These are phyloP conservation scores for Hericium coralloides DNA, from an alignment of 768 basidiomycete genomes.

Conservation along the genomic window DNA sequence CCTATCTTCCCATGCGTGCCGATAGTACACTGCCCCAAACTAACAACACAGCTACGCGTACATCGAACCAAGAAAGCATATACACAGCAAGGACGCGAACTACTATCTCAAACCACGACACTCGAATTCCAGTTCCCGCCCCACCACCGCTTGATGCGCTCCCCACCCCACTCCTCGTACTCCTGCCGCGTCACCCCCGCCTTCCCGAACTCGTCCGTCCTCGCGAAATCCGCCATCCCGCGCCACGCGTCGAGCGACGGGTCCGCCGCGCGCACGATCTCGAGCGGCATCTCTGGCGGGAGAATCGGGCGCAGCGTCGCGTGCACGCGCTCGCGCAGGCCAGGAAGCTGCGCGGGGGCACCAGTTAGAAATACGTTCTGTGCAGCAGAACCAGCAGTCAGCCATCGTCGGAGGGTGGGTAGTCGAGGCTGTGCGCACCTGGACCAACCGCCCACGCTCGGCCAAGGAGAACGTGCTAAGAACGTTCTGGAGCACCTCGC, in stretches of 20 bases:
- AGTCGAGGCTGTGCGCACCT: constrained; percentile 35
- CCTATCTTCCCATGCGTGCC: not conserved
- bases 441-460: constrained; percentile 66
- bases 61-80: not conserved
- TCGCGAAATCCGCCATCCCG: constrained; percentile 79
- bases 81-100: not conserved
- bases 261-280: constrained; percentile 54
- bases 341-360: constrained; percentile 64
- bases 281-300: constrained; percentile 70
- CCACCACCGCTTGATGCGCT: constrained; percentile 84
- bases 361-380: constrained; percentile 92
- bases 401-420: not conserved
- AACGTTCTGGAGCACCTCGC: constrained; percentile 85
- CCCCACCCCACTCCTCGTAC: constrained; percentile 86
- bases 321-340: constrained; percentile 59
- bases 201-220: constrained; percentile 41
- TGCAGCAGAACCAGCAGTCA: not conserved
- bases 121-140: constrained; percentile 79
- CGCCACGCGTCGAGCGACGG: constrained; percentile 77
- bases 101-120: not conserved
- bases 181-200: constrained; percentile 66
- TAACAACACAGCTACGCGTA: not conserved
- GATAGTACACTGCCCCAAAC: not conserved
- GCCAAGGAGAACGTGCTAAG: constrained; percentile 59
- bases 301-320: constrained; percentile 74